Conservation (phyloP, 164 flowering plant genomes). For the Aristolochia contorta region DNA sequence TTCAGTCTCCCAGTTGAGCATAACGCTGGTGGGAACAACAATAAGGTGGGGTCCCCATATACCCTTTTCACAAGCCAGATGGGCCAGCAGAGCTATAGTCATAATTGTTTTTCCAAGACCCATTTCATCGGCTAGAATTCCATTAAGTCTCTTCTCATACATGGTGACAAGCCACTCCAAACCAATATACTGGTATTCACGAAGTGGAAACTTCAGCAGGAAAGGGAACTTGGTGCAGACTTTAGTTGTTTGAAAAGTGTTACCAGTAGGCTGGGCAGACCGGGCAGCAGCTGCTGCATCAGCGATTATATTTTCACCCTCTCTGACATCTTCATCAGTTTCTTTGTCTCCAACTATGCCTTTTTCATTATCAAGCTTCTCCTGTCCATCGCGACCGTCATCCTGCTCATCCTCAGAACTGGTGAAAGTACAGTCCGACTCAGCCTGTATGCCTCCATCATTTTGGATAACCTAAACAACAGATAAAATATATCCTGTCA, state of each 20-base stretch:
- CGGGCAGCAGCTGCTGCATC: slow-evolving; percentile 99
- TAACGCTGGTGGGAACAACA: slow-evolving; percentile 98
- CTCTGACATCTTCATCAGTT: slow-evolving; percentile 38
- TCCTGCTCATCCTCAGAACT: slow-evolving; percentile 6
- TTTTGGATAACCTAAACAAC: background rate
- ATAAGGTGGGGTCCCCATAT: slow-evolving; percentile 99
- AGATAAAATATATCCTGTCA: background rate
- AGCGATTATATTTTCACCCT: slow-evolving; percentile 68
- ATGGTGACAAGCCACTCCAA: slow-evolving; percentile 99
- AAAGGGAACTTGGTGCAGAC: slow-evolving; percentile 96
- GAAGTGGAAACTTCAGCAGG: slow-evolving; percentile 81
- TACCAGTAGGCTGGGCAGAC: slow-evolving; percentile 98
- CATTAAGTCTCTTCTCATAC: slow-evolving; percentile 97
- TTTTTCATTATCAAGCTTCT: slow-evolving; percentile 21
- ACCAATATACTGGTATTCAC: slow-evolving; percentile 98
- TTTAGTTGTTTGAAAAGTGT: slow-evolving; percentile 89
- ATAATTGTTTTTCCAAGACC: slow-evolving; percentile 98
- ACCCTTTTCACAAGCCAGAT: slow-evolving; percentile 97
- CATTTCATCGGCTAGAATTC: slow-evolving; percentile 99
- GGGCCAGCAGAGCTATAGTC: slow-evolving; percentile 96
- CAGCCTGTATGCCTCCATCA: background rate
- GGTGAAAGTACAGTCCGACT: background rate
- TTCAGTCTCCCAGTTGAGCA: slow-evolving; percentile 99
- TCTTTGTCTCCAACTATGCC: slow-evolving; percentile 17
- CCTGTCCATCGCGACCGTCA: slow-evolving; percentile 14